Conservation (phyloP, 2,329 filamentous ascomycete species). For the Hypoxylon sp. region DNA sequence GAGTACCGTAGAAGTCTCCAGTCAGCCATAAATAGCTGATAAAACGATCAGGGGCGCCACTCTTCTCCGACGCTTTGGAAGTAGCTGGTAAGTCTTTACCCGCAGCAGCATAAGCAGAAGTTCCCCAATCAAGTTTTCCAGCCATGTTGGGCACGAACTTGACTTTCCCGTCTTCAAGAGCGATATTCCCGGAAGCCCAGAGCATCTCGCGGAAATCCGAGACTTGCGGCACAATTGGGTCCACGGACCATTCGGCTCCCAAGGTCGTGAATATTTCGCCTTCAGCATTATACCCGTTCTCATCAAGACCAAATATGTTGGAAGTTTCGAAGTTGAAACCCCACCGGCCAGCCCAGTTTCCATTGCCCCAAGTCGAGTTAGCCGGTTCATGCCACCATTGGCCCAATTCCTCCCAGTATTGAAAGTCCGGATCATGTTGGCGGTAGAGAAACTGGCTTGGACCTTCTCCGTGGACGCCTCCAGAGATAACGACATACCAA, state of each 20-base stretch:
- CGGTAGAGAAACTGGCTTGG: constrained; percentile 58
- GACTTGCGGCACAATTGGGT: constrained; percentile 56
- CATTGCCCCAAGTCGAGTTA: constrained; percentile 55
- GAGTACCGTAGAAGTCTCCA: constrained; percentile 57
- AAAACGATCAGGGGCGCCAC: constrained; percentile 58
- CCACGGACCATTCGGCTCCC: constrained; percentile 59
- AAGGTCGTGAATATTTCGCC: constrained; percentile 58
- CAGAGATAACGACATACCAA: constrained; percentile 57
- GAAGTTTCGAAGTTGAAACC: constrained; percentile 62
- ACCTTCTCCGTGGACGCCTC: constrained; percentile 56
- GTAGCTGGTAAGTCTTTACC: constrained; percentile 57
- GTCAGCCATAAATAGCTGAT: constrained; percentile 60
- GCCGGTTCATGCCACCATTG: constrained; percentile 59
- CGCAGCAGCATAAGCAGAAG: constrained; percentile 59
- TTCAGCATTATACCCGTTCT: constrained; percentile 55
- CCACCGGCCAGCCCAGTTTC: constrained; percentile 55
- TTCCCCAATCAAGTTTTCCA: constrained; percentile 58
- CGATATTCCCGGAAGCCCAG: constrained; percentile 57
- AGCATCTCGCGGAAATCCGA: constrained; percentile 58
- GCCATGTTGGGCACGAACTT: constrained; percentile 58
- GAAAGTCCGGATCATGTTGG: constrained; percentile 54
- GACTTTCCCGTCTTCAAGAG: constrained; percentile 47
- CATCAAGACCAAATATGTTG: constrained; percentile 58
- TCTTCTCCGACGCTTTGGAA: constrained; percentile 55
- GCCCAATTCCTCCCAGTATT: constrained; percentile 52